Base-by-base conservation (phyloP, 1,284 basidiomycete species). In the Polyporus tsugae region DNA sequence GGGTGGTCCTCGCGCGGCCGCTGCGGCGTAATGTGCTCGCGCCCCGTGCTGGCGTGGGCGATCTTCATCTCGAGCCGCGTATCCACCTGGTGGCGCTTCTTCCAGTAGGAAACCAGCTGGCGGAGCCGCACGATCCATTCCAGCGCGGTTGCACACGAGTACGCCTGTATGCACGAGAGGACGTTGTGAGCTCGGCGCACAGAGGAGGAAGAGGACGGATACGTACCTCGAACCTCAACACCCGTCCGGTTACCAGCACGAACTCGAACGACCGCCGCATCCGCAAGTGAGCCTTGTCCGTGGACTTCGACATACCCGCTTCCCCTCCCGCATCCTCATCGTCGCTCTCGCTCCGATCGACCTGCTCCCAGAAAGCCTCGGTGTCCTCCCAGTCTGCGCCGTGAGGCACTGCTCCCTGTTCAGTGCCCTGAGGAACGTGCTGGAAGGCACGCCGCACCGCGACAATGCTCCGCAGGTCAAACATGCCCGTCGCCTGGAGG, bases 41-140 rank as follows among this genome's bases (percentile, higher is more conserved):
- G 83, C 36, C 82, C 84, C 44, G 81, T 79, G 33, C 80, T 80
- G 39, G 84, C 80, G 75, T 90, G 86, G 19, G 89, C 86, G 44
- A 93, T 80, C 67, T 94, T 89, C 91, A 96, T 95, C 78, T 95
- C 92, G 68, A 91, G 85, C 65, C 84, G 83, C 19, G 95, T 90
- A 75, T 95, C 93, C 53, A 83, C 82, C 42, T 85, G 85, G 74
- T 94, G 90, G 46, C 91, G 86, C 64, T 87, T 83, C 63, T 86
- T 89, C 95, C 95, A 96, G 77, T 94, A 96, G 11, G 82, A 78
- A 42, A 92, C 80, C 36, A 96, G 84, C 49, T 85, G 86, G 35
- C 88, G 86, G 2, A 96, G 84, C 62, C 87, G 86, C 64, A 87
- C 84, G 61, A 95, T 89, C 95, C 95, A 96, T 74, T 96, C 93